Evolutionary conservation across 2,329 filamentous ascomycete species (phyloP).

Genomic region (Phaeosphaeria sp.): DNA sequence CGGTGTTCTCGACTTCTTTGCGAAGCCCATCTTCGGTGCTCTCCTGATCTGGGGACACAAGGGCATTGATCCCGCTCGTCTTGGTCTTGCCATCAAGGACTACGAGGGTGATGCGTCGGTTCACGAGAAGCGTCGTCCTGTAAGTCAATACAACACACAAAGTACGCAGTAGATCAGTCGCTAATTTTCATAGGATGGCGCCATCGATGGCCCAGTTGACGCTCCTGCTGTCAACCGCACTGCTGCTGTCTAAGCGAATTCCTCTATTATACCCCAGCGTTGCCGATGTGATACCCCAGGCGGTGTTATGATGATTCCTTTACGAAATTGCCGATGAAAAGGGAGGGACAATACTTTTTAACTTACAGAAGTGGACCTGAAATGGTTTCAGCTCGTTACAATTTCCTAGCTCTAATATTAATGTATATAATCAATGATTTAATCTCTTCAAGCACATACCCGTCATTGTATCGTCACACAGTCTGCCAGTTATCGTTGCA

Average conservation of each 20-base stretch:
- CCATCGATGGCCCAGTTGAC: not conserved
- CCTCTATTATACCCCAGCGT: not conserved
- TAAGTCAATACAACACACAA: not conserved
- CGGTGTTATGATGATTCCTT: not conserved
- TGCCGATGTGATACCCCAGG: not conserved
- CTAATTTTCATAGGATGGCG: not conserved
- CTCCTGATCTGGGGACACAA: slow-evolving; percentile 69
- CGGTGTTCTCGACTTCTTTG: slow-evolving; percentile 68
- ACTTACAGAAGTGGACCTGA: not conserved
- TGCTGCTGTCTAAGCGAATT: not conserved
- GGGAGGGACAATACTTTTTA: not conserved
- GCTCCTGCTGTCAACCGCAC: not conserved
- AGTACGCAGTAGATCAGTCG: too few species aligned
- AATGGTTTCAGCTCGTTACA: not conserved
- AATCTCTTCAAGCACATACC: too few species aligned
- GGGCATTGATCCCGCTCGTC: slow-evolving; percentile 63
- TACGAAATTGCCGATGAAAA: not conserved
- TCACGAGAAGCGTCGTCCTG: slow-evolving; percentile 26
- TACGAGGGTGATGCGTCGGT: slow-evolving; percentile 50
- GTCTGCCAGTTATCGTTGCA: too few species aligned
- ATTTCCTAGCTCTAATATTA: not conserved
- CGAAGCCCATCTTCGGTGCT: slow-evolving; percentile 69
- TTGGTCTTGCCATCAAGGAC: slow-evolving; percentile 62
- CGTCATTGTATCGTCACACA: too few species aligned
- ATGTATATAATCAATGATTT: not conserved